Percentiles rank a stretch among this genome's conserved stretches.
phyloP scores from a whole-genome alignment of 1,139 yeast genomes.

The Yamadazyma sp. region DNA sequence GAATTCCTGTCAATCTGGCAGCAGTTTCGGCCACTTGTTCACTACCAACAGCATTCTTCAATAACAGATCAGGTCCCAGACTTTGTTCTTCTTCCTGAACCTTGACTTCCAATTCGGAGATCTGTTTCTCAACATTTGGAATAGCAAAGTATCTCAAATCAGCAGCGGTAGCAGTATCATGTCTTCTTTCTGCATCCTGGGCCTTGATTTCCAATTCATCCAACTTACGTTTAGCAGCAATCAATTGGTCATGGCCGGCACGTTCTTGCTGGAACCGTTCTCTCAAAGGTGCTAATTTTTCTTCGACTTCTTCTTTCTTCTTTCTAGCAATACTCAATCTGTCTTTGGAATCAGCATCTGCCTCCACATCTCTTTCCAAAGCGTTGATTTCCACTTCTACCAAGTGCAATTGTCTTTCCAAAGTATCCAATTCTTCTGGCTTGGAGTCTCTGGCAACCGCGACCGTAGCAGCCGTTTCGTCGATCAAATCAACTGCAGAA shows the following conservation, averaged over 20 bases:
- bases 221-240: slow-evolving; percentile 81
- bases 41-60: slow-evolving; percentile 86
- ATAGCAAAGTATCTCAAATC: slow-evolving; percentile 96
- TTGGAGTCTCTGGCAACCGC: slow-evolving; percentile 98
- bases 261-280: slow-evolving; percentile 87
- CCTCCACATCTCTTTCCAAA: slow-evolving; percentile 90
- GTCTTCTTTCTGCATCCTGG: slow-evolving; percentile 93
- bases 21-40: slow-evolving; percentile 97
- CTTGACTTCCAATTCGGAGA: slow-evolving; percentile 68
- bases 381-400: slow-evolving; percentile 96
- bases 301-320: slow-evolving; percentile 81
- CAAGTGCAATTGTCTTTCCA: slow-evolving; percentile 89
- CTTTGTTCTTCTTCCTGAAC: slow-evolving; percentile 70
- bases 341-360: slow-evolving; percentile 84
- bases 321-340: slow-evolving; percentile 77
- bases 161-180: slow-evolving; percentile 92
- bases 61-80: slow-evolving; percentile 62
- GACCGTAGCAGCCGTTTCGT: slow-evolving; percentile 95
- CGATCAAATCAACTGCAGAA: slow-evolving; percentile 95
- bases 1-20: slow-evolving; percentile 95
- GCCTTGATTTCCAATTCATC: slow-evolving; percentile 94
- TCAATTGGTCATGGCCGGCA: slow-evolving; percentile 87
- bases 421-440: slow-evolving; percentile 92
- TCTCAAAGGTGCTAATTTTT: slow-evolving; percentile 79
- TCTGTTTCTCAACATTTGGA: slow-evolving; percentile 82